These are phyloP conservation scores for Botryotinia narcissicola DNA, from an alignment of 2,329 filamentous ascomycete species.

Conservation along the genomic window DNA sequence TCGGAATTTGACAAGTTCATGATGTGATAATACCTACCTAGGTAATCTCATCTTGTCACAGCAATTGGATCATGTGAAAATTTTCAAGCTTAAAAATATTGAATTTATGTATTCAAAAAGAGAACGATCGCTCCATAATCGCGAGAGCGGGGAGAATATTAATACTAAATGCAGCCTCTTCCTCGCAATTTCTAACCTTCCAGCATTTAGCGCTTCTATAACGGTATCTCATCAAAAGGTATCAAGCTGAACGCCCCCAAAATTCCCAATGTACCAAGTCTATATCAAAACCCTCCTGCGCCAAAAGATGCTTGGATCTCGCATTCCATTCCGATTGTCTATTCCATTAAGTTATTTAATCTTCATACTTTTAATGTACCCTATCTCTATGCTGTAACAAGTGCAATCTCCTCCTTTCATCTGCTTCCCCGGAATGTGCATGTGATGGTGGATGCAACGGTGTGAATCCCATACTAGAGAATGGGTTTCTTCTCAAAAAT, in stretches of 20 bases:
- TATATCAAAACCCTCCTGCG: not conserved
- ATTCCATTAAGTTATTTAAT: not conserved
- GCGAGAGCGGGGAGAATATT: not conserved
- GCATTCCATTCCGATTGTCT: not conserved
- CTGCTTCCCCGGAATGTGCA: slow-evolving; percentile 27
- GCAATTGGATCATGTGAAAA: not conserved
- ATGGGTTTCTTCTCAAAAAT: slow-evolving; percentile 25
- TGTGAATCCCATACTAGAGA: slow-evolving; percentile 33
- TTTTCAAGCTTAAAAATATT: not conserved
- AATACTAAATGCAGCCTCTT: not conserved
- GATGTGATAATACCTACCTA: not conserved
- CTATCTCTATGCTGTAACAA: slow-evolving; percentile 33
- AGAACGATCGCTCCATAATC: not conserved
- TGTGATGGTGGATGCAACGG: slow-evolving; percentile 31
- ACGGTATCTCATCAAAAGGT: slow-evolving; percentile 9
- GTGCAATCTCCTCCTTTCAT: slow-evolving; percentile 34
- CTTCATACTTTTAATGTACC: slow-evolving; percentile 21
- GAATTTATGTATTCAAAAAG: not conserved
- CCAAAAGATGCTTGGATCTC: slow-evolving; percentile 1
- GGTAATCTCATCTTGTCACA: not conserved
- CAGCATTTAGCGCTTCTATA: slow-evolving; percentile 1
- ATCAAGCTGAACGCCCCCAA: slow-evolving; percentile 5
- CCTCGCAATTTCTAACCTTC: not conserved
- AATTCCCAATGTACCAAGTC: not conserved
- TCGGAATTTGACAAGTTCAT: not conserved